These are phyloP conservation scores for Suaeda aralocaspica DNA, from an alignment of 148 eudicot species.

Conservation along the genomic window DNA sequence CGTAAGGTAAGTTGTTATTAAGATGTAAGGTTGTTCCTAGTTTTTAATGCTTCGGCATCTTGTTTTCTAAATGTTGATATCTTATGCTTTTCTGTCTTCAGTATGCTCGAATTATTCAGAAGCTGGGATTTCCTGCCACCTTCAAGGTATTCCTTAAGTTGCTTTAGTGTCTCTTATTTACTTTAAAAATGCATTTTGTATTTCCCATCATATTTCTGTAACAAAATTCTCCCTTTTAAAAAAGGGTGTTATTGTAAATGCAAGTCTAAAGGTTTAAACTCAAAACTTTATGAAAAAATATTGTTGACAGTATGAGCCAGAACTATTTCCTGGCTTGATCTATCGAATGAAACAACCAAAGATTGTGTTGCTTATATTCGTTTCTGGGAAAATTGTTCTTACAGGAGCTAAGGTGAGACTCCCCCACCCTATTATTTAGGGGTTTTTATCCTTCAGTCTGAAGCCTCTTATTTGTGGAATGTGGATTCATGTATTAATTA, in stretches of 20 bases:
- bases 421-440: too few species aligned
- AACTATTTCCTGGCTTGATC: too few species aligned
- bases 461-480: slow-evolving; percentile 18
- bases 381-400: too few species aligned
- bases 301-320: slow-evolving; percentile 69
- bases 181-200: too few species aligned
- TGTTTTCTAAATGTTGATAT: slow-evolving; percentile 39
- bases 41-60: not conserved
- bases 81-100: too few species aligned
- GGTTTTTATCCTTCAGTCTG: too few species aligned
- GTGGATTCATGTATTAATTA: too few species aligned
- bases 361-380: too few species aligned
- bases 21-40: not conserved
- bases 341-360: too few species aligned
- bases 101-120: slow-evolving; percentile 79
- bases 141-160: slow-evolving; percentile 48
- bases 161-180: too few species aligned
- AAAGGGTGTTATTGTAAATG: not conserved
- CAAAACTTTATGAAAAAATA: not conserved
- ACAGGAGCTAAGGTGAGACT: too few species aligned
- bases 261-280: not conserved
- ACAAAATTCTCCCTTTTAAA: not conserved
- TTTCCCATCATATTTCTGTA: too few species aligned
- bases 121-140: slow-evolving; percentile 69
- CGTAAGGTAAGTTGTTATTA: slow-evolving; percentile 44